These are phyloP conservation scores for Thermothielavioides terrestris DNA, from an alignment of 495 filamentous ascomycete species.

Conservation along the genomic window DNA sequence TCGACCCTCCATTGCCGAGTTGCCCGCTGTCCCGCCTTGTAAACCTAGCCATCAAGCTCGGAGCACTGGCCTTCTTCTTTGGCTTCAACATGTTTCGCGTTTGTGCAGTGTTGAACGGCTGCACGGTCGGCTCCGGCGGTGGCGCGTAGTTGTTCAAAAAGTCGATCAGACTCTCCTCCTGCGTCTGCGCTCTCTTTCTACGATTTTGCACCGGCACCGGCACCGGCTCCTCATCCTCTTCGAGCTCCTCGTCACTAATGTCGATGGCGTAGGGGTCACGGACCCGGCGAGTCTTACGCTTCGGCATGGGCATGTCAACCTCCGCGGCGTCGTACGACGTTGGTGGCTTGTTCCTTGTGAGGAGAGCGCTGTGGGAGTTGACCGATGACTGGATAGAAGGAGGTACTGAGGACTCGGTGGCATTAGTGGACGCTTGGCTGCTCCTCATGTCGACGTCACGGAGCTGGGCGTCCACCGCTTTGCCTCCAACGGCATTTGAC, in stretches of 20 bases:
- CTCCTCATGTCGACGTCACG: slow-evolving; percentile 34
- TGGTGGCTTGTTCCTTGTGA: slow-evolving; percentile 28
- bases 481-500: slow-evolving; percentile 42
- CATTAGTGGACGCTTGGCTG: slow-evolving; percentile 38
- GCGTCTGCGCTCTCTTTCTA: slow-evolving; percentile 28
- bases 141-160: slow-evolving; percentile 81
- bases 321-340: slow-evolving; percentile 18
- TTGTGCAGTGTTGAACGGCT: slow-evolving; percentile 26
- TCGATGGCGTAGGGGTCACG: slow-evolving; percentile 92
- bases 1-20: background rate
- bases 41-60: slow-evolving; percentile 56
- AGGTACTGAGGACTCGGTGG: slow-evolving; percentile 27
- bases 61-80: slow-evolving; percentile 53
- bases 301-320: slow-evolving; percentile 44
- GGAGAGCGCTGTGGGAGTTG: slow-evolving; percentile 44
- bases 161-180: slow-evolving; percentile 74
- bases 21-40: slow-evolving; percentile 33
- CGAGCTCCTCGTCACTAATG: slow-evolving; percentile 69
- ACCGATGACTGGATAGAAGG: slow-evolving; percentile 37
- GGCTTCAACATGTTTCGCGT: slow-evolving; percentile 20
- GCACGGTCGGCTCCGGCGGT: slow-evolving; percentile 45
- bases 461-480: slow-evolving; percentile 41
- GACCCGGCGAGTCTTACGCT: slow-evolving; percentile 65
- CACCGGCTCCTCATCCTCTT: slow-evolving; percentile 38
- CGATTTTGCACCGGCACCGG: too few relatives aligned